Base-by-base conservation (phyloP, 805 yeast species). In the Saturnispora mendoncae region DNA sequence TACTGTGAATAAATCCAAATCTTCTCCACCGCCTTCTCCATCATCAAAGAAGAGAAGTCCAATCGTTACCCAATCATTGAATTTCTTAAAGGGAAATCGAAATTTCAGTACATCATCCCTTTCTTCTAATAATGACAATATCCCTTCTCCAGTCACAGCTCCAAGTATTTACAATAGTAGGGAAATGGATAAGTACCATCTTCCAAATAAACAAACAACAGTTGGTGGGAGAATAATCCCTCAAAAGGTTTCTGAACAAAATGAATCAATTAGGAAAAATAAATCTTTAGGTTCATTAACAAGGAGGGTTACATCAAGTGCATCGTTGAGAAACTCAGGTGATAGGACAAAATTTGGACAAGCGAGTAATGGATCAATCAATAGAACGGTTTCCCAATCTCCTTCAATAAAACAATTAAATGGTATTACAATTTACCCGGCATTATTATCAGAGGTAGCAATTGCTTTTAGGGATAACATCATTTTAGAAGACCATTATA, bases 391-490 rank as follows among this genome's bases (percentile, higher is more conserved):
- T 29, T 66, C 72, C 12, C 24, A 34, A 17, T 62, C 77, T 1
- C 62, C 78, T 2, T 43, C 48, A 1, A 8, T 39, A 3, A 45
- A 26, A 23, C 41, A 41, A 9, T 41, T 24, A 52, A 71, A 13
- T 58, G 33, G 30, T 6, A 17, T 17, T 21, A 14, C 33, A 10
- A 88, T 87, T 2, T 87, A 92, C 58, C 96, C 97, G 2, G 97
- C 98, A 0, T 52, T 85, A 54, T 65, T 92, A 15, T 85, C 96
- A 4, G 70, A 77, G 38, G 97, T 92, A 14, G 95, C 97, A 1
- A 72, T 70, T 18, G 72, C 76, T 19, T 86, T 90, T 60, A 75
- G 78, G 48, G 84, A 80, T 45, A 66, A 77, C 18, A 71, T 87
- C 24, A 74, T 74, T 18, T 57, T 84, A 12, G 83, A 87, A 2